Evolutionary conservation across 2,329 filamentous ascomycete genomes (phyloP).

Genomic region (Aspergillus fumigatiaffinis): DNA sequence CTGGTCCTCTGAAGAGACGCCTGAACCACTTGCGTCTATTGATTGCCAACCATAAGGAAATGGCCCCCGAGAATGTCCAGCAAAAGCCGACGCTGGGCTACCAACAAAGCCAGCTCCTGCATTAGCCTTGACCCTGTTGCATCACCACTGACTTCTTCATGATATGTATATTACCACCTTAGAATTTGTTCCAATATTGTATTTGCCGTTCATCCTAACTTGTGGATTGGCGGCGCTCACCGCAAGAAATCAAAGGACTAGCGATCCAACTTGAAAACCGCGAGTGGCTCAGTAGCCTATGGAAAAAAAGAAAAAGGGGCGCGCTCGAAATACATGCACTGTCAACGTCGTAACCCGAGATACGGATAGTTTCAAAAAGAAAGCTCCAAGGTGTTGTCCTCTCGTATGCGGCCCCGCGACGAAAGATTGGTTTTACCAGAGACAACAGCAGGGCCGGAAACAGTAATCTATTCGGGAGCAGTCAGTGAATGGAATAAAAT

Average conservation of each 20-base stretch:
- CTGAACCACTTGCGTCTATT: slow-evolving; percentile 50
- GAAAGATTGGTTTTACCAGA: slow-evolving; percentile 63
- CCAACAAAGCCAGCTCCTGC: slow-evolving; percentile 14
- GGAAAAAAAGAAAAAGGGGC: not conserved
- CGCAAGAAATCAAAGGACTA: not conserved
- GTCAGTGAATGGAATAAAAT: slow-evolving; percentile 13
- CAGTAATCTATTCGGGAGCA: slow-evolving; percentile 56
- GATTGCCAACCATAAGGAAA: slow-evolving; percentile 32
- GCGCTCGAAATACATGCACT: not conserved
- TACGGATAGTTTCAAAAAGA: slow-evolving; percentile 8
- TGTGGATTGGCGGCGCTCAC: not conserved
- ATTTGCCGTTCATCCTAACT: slow-evolving; percentile 16
- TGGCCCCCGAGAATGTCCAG: slow-evolving; percentile 15
- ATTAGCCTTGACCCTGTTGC: slow-evolving; percentile 3
- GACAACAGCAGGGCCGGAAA: slow-evolving; percentile 69
- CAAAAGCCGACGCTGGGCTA: slow-evolving; percentile 19
- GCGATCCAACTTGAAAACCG: not conserved
- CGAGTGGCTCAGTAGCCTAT: not conserved
- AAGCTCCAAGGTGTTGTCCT: slow-evolving; percentile 69
- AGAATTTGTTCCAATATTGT: slow-evolving; percentile 17
- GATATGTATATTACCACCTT: slow-evolving; percentile 23
- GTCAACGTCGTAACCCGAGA: not conserved
- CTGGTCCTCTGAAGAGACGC: slow-evolving; percentile 19
- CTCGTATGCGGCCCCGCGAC: slow-evolving; percentile 60
- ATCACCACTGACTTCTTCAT: not conserved